A percentile compares a stretch with the other conserved stretches of the same genome.
phyloP scores from a whole-genome alignment of 495 filamentous ascomycete species.

The Penicillium mononematosum region DNA sequence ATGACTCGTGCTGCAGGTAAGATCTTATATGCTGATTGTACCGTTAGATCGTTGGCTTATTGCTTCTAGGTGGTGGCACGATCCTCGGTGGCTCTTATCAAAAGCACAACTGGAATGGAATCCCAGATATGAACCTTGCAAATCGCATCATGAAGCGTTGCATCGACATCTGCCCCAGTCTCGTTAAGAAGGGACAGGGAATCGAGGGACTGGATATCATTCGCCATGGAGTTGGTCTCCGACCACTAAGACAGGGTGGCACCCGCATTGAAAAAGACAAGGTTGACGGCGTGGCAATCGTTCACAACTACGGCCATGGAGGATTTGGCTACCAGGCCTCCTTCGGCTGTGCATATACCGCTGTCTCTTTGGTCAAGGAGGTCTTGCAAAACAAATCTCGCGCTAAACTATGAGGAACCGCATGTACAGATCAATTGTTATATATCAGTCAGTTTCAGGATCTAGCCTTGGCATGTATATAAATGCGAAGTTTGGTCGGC shows the following conservation, averaged over 20 bases:
- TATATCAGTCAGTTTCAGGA: neutral
- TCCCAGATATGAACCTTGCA: constrained; percentile 78
- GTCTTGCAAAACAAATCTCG: constrained; percentile 37
- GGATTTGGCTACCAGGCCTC: constrained; percentile 89
- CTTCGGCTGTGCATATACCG: constrained; percentile 76
- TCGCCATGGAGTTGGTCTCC: constrained; percentile 82
- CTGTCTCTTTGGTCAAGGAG: constrained; percentile 69
- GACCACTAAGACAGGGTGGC: constrained; percentile 73
- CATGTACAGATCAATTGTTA: neutral
- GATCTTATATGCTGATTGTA: neutral
- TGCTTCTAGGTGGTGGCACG: constrained; percentile 58
- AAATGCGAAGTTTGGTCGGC: neutral
- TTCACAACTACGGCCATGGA: constrained; percentile 96
- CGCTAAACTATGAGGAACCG: constrained; percentile 35
- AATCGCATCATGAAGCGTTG: constrained; percentile 85
- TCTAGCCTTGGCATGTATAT: neutral
- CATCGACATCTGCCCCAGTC: constrained; percentile 66
- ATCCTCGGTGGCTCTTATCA: constrained; percentile 87
- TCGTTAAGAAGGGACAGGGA: constrained; percentile 71
- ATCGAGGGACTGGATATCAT: constrained; percentile 81
- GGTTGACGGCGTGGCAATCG: constrained; percentile 67
- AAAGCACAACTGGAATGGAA: constrained; percentile 76
- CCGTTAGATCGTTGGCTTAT: constrained; percentile 1
- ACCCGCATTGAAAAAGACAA: constrained; percentile 81
- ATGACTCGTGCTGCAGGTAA: constrained; percentile 82